Evolutionary conservation across 2,329 filamentous ascomycete species (phyloP).

Genomic region (Beauveria varroae): DNA sequence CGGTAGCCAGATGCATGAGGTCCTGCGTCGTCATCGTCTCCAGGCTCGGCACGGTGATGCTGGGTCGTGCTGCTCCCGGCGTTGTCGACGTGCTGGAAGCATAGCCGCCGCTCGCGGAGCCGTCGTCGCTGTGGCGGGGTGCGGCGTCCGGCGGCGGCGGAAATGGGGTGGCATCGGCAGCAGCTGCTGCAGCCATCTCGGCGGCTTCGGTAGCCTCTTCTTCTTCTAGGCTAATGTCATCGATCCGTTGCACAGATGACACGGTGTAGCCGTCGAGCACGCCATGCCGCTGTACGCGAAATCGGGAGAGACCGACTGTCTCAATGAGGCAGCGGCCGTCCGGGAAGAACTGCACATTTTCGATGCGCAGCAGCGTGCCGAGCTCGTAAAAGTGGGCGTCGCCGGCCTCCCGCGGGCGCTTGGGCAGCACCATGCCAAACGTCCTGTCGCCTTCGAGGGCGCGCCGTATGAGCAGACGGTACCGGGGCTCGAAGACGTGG

Average conservation of each 20-base stretch:
- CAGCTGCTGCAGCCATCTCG: conserved; percentile 36
- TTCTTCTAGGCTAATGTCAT: conserved; percentile 74
- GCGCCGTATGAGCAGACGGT: conserved; percentile 80
- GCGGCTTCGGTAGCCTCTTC: conserved; percentile 69
- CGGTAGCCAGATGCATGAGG: conserved; percentile 56
- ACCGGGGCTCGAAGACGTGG: conserved; percentile 88
- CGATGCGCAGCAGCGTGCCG: conserved; percentile 71
- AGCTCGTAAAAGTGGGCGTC: conserved; percentile 56
- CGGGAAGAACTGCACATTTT: conserved; percentile 63
- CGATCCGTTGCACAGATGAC: conserved; percentile 66
- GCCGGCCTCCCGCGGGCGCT: conserved; percentile 34
- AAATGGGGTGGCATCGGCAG: conserved; percentile 2
- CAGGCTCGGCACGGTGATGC: conserved; percentile 12
- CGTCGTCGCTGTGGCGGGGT: neutral
- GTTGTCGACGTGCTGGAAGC: neutral
- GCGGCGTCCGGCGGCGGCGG: neutral
- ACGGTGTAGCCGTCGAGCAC: conserved; percentile 70
- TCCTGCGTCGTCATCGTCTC: conserved; percentile 58
- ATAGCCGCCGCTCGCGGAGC: neutral
- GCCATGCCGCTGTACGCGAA: conserved; percentile 59
- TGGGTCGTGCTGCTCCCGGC: neutral
- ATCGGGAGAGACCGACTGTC: conserved; percentile 67
- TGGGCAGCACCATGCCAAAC: conserved; percentile 81
- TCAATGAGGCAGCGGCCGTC: conserved; percentile 80
- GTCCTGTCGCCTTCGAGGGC: conserved; percentile 64